Base-by-base conservation (phyloP, 805 yeast genomes). In the Nakazawaea ishiwadae region DNA sequence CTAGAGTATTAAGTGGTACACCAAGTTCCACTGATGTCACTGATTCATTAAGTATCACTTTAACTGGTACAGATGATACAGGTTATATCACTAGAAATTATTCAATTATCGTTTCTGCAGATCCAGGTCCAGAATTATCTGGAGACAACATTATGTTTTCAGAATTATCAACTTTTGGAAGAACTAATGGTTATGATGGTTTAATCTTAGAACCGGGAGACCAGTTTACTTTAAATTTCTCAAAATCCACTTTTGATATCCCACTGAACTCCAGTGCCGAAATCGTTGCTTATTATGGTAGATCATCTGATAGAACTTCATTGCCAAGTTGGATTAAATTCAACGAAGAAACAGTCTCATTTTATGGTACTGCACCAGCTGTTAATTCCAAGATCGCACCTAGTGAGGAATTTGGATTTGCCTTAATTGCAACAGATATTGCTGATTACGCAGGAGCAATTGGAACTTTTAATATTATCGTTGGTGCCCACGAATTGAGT, bases 321-420 rank as follows among this genome's bases (percentile, higher is more conserved):
- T 69, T 93, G 42, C 99, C 99, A 29, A 82, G 78, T 55, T 93
- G 99, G 98, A 66, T 88, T 39, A 61, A 64, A 40, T 93, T 91
- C 56, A 81, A 88, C 54, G 53, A 73, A 4, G 65, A 66, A 41
- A 67, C 69, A 29, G 65, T 87, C 48, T 73, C 84, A 16, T 91
- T 89, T 60, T 69, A 78, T 32, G 99, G 99, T 24, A 81, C 82
- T 1, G 91, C 96, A 1, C 99, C 99, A 9, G 69, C 83, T 6
- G 86, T 86, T 24, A 83, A 86, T 50, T 85, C 96, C 2, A 71
- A 75, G 14, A 83, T 88, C 51, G 99, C 99, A 1, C 98, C 97
- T 9, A 86, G 95, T 31, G 69, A 77, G 49, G 65, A 69, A 31
- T 93, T 77, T 58, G 72, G 75, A 14, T 79, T 91, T 50, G 69